Conservation (phyloP, 768 basidiomycete species). For the Suillus subluteus region DNA sequence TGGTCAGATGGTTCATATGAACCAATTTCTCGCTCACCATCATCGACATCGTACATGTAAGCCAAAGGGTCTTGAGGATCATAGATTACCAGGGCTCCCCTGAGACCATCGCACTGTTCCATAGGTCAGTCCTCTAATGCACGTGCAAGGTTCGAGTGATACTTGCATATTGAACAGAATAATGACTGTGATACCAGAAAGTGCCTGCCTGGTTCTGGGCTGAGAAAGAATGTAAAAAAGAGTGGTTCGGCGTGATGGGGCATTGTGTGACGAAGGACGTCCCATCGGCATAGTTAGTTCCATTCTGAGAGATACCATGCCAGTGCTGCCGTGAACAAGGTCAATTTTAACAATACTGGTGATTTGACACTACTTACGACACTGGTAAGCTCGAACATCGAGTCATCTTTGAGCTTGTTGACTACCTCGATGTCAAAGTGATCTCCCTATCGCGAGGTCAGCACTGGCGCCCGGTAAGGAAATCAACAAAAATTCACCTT, state of each 20-base stretch:
- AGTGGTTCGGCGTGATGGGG: conserved; percentile 24
- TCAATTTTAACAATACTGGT: neutral
- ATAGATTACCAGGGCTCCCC: conserved; percentile 36
- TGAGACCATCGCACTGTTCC: conserved; percentile 26
- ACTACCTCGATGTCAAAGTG: conserved; percentile 48
- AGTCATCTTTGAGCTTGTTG: conserved; percentile 45
- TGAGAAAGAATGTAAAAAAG: conserved; percentile 29
- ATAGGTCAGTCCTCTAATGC: neutral
- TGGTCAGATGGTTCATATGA: neutral
- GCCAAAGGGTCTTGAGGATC: neutral
- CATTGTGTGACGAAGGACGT: neutral
- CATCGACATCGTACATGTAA: neutral
- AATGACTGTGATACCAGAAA: conserved; percentile 41
- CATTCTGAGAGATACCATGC: conserved; percentile 53
- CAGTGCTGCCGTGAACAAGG: conserved; percentile 45
- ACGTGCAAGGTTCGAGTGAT: neutral
- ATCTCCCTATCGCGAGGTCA: conserved; percentile 34
- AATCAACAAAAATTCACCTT: neutral
- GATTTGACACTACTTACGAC: conserved; percentile 41
- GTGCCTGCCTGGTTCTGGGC: conserved; percentile 27
- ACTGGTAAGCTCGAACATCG: conserved; percentile 53
- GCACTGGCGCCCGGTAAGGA: neutral
- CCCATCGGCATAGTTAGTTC: conserved; percentile 29
- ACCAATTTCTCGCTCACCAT: conserved; percentile 16
- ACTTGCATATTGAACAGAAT: conserved; percentile 40